Evolutionary conservation across 345 rosid genomes (phyloP), one percentile per base, ranked within the genome.

Genomic region (Carallia brachiata): DNA sequence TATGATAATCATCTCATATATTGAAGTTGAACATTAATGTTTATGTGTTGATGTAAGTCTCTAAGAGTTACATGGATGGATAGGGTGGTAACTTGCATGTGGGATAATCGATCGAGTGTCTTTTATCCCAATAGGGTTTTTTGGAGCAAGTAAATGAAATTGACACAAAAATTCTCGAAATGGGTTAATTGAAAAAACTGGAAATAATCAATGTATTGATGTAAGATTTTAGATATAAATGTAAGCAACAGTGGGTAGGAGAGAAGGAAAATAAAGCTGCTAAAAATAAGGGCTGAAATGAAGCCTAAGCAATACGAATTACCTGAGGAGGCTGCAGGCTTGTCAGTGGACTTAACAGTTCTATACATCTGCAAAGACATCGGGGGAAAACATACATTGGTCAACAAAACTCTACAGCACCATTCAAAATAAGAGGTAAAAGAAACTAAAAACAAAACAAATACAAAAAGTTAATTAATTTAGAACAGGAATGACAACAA

Each of bases 301-400:
- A 62, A 67, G 68, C 32, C 60, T 32, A 52, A 63, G 71, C 77
- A 75, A 75, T 69, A 69, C 64, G 79, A 75, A 75, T 77, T 88
- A 90, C 97, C 97, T 70, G 97, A 88, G 68, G 91, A 90, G 81
- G 86, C 88, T 63, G 88, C 92, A 67, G 96, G 82, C 76, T 84
- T 90, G 81, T 87, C 92, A 75, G 97, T 90, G 69, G 93, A 86
- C 86, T 88, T 90, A 60, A 90, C 92, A 75, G 97, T 90, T 79
- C 97, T 85, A 83, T 90, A 90, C 97, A 90, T 90, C 97, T 90
- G 84, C 77, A 79, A 74, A 62, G 63, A 12, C 56, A 62, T 31
- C n/a, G 44, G 34, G 56, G 34, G 57, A 10, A 34, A 23, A 23
- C 23, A 23, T 23, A 59, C 67, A 31, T 72, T 60, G 64, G 55